Base-by-base conservation (phyloP, 345 rosid species). In the Lumnitzera racemosa region DNA sequence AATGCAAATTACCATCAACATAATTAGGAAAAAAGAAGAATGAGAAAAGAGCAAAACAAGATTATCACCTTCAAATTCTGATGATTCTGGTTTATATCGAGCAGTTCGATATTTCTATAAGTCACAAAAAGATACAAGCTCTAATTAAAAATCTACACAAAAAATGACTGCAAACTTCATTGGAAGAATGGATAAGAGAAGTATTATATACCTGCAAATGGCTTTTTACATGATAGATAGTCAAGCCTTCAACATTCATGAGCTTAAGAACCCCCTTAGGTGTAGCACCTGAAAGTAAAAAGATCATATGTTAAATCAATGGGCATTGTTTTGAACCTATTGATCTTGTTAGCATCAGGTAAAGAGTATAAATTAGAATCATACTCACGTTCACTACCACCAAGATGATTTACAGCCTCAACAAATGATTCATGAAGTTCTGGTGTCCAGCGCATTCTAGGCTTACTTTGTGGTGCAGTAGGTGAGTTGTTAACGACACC, bases 201-300 rank as follows among this genome's bases (percentile, higher is more conserved):
- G 59, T 51, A 54, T 58, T 12, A 56, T 15, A 56, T 59, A 87
- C 98, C 87, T 92, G 98, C 72, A 92, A 76, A 77, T 92, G 98
- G 76, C 98, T 92, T 85, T 92, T 92, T 66, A 92, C 96, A 71
- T 92, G 96, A 74, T 92, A 92, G 73, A 92, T 89, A 53, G 98
- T 92, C 72, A 92, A 66, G 57, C 87, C 81, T 47, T 81, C 85
- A 51, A 74, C 85, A 60, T 89, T 83, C 84, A 92, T 89, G 57
- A 78, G 85, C 80, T 81, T 92, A 62, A 92, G 62, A 58, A 92
- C 84, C 60, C 96, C 94, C 72, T 92, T 92, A 24, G 96, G 96
- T 5, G 98, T 92, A 69, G 98, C 96, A 67, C 95, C 98, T 92
- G 78, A 41, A 63, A 65, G 46, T 15, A 64, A 58, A 57, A 65